phyloP scores from a whole-genome alignment of 306 rosid species.

The Leucaena leucocephala region DNA sequence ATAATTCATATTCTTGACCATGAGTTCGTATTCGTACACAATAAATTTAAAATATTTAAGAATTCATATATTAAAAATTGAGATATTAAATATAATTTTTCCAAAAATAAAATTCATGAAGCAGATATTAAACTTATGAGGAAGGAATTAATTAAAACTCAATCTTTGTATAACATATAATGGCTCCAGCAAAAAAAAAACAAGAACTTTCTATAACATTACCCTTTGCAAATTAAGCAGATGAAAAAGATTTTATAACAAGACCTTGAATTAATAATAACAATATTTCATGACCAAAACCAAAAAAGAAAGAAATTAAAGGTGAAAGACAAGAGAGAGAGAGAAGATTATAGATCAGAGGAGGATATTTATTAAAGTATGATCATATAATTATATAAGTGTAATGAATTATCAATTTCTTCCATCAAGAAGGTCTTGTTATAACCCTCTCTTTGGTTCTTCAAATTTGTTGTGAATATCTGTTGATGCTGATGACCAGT shows the following conservation, averaged over 20 bases:
- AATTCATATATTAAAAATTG: neutral
- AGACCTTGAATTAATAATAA: neutral
- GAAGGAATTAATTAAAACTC: neutral
- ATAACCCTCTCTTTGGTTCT: constrained; percentile 40
- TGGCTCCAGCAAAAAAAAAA: neutral
- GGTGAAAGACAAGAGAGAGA: neutral
- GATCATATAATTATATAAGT: neutral
- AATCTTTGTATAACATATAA: neutral
- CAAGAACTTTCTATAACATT: neutral
- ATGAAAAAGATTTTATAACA: neutral
- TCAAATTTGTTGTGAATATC: constrained; percentile 22
- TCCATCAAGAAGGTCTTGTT: constrained; percentile 32
- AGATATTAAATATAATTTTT: too few relatives aligned
- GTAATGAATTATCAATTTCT: neutral
- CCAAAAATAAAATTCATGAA: neutral
- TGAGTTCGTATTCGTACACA: neutral
- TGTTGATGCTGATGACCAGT: constrained; percentile 39
- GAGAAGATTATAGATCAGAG: constrained; percentile 6
- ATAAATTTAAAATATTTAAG: neutral
- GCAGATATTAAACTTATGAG: neutral
- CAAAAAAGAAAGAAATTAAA: neutral
- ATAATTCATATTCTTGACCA: neutral
- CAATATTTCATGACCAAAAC: constrained; percentile 3
- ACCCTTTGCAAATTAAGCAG: neutral
- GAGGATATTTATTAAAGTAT: neutral